These are phyloP conservation scores for Bipolaris oryzae DNA, from an alignment of 2,329 filamentous ascomycete genomes.

Conservation along the genomic window DNA sequence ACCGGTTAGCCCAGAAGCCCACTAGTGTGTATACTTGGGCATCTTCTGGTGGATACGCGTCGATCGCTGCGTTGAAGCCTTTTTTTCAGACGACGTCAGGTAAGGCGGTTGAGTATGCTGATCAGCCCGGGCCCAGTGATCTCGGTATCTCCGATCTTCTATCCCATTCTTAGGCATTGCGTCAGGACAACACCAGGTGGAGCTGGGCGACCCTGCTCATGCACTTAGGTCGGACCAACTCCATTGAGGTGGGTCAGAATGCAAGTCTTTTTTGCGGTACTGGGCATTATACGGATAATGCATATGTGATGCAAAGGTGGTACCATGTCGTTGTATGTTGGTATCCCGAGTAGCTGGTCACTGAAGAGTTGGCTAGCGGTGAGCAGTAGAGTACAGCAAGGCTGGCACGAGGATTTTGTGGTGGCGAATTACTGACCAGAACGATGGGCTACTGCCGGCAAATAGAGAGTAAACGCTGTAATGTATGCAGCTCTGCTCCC, in stretches of 20 bases:
- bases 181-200: no score
- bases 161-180: no score
- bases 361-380: neutral
- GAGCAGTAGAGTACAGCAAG: neutral
- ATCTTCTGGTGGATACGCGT: no score
- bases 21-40: neutral
- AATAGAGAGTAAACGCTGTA: neutral
- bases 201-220: no score
- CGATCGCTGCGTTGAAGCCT: neutral
- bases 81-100: neutral
- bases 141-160: neutral
- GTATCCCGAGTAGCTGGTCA: neutral
- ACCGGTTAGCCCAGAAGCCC: neutral
- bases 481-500: neutral
- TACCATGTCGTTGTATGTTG: no score
- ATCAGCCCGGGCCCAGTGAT: neutral
- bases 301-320: no score
- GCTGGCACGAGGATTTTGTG: neutral
- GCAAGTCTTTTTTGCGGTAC: no score
- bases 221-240: no score
- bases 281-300: no score
- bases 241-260: no score
- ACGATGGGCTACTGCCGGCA: neutral
- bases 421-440: neutral
- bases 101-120: neutral